Percentiles rank a stretch among this genome's conserved stretches.
Evolutionary conservation across 805 yeast species (phyloP).

Genomic region (Maudiozyma serrabonitensis): DNA sequence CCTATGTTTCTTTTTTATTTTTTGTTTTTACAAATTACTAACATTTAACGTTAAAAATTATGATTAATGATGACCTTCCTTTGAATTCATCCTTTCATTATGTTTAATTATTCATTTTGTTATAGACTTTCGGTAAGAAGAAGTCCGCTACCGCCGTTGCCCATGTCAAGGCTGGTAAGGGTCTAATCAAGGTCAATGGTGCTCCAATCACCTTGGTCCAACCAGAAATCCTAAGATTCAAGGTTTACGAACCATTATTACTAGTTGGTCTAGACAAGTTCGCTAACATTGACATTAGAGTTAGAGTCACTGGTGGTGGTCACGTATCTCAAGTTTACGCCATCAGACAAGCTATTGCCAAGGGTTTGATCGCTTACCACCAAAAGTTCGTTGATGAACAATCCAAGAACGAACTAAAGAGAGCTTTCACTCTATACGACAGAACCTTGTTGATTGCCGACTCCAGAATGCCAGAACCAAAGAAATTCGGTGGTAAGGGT

Average conservation of each 20-base stretch:
- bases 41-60: too few relatives aligned
- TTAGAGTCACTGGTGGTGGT: constrained; percentile 99
- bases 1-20: too few relatives aligned
- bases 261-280: constrained; percentile 98
- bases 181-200: constrained; percentile 98
- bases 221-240: constrained; percentile 98
- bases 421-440: constrained; percentile 95
- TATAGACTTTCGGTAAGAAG: constrained; percentile 98
- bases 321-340: constrained; percentile 99
- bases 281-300: constrained; percentile 97
- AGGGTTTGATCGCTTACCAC: constrained; percentile 99
- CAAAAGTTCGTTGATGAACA: constrained; percentile 99
- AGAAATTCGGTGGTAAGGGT: constrained; percentile 99
- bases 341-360: constrained; percentile 99
- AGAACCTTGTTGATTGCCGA: constrained; percentile 99
- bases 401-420: constrained; percentile 98
- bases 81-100: neutral
- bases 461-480: constrained; percentile 99
- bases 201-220: constrained; percentile 97
- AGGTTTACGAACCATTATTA: constrained; percentile 98
- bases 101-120: constrained; percentile 6
- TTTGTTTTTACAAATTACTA: neutral
- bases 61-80: too few relatives aligned
- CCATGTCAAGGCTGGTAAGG: constrained; percentile 98
- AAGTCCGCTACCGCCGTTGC: constrained; percentile 99